Base-by-base conservation (phyloP, 2,329 filamentous ascomycete species). In the Podosphaera fusca region DNA sequence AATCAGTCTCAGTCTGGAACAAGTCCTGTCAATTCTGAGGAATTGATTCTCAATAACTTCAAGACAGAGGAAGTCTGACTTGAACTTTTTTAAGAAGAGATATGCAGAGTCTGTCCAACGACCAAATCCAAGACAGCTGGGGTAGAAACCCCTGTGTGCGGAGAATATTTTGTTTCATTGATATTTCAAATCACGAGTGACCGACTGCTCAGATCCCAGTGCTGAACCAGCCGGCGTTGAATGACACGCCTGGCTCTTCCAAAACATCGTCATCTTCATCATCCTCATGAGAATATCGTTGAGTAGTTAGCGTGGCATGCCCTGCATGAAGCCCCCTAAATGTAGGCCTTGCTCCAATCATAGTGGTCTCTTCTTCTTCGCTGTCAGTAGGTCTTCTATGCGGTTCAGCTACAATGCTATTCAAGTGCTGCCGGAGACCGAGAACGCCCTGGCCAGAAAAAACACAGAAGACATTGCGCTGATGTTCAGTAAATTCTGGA, bases 381-480 rank as follows among this genome's bases (percentile, higher is more conserved):
- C 87, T 75, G 12, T 56, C 31, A 29, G 50, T 34, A 29, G 3
- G 10, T 49, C 46, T 31, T 5, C 14, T 49, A 30, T 9, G 29
- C 6, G n/a, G 12, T 29, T 14, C 30, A 47, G 9, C 29, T 21
- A 45, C 45, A 21, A 55, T 85, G 78, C 55, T 85, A 81, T 76
- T 94, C 45, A 98, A 75, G 66, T 88, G 85, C 34, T 82, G 77
- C 47, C 90, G 83, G 33, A 98, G 78, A 46, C 79, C 78, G 47
- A 74, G 73, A 1, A 98, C 90, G 57, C 89, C 89, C 33, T 79
- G 77, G 4, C 92, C 90, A 1, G 89, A 95, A 69, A 98, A 98
- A 56, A 98, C 92, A 66, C 92, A 98, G 68, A 98, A 98, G 6
- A 96, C 87, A 56, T 90, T 84, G 60, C 92, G 81, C 69, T 98